These are phyloP conservation scores for Cyclotella choctawhatcheeana DNA, from an alignment of 108 stramenopile genomes.

Conservation along the genomic window DNA sequence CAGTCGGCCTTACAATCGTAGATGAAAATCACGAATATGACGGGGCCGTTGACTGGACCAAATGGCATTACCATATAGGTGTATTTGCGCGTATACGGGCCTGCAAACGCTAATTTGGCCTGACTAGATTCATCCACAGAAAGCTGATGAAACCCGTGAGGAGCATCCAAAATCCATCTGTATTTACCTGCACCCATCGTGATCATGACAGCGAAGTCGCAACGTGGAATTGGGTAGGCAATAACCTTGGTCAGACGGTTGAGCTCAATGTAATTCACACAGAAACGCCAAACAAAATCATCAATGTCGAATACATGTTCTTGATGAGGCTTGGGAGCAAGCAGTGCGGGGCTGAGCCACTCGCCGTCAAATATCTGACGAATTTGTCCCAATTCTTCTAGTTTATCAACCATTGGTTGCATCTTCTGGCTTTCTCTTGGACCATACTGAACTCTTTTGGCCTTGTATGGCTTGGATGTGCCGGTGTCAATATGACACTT, in stretches of 20 bases:
- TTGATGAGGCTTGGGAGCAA: slow-evolving; percentile 2
- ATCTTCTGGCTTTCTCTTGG: slow-evolving; percentile 1
- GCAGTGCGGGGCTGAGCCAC: not conserved
- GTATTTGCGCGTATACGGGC: not conserved
- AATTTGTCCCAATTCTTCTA: not conserved
- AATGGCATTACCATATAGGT: not conserved
- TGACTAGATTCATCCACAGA: not conserved
- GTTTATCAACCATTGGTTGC: not conserved
- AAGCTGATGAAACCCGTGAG: slow-evolving; percentile 3
- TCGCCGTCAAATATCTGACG: not conserved
- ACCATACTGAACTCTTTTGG: slow-evolving; percentile 8
- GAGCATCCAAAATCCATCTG: not conserved
- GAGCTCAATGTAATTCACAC: slow-evolving; percentile 6
- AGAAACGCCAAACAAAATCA: slow-evolving; percentile 4
- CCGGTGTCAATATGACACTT: slow-evolving; percentile 25
- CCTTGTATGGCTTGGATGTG: not conserved
- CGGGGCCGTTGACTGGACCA: not conserved
- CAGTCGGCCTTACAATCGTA: not conserved
- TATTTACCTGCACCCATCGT: not conserved
- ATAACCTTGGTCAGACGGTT: not conserved
- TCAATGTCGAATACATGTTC: not conserved
- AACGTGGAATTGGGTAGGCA: slow-evolving; percentile 5
- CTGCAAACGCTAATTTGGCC: not conserved
- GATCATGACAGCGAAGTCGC: not conserved
- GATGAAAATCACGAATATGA: not conserved